Base-by-base conservation (phyloP, 768 basidiomycete species). In the Lentinula aciculospora region DNA sequence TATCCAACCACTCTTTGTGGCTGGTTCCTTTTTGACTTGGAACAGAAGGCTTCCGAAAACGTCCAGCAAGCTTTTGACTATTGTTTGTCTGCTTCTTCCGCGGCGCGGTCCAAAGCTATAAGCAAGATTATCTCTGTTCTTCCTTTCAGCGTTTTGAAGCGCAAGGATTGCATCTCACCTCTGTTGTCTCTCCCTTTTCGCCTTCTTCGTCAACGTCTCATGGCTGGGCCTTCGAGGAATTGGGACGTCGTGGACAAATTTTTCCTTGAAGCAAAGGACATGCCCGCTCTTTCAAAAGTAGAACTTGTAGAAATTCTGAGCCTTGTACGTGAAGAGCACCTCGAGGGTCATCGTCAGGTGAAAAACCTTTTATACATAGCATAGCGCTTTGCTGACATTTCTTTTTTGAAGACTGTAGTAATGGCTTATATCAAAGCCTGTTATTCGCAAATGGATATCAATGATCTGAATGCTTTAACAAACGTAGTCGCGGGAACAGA, bases 1-100 rank as follows among this genome's bases (percentile, higher is more conserved):
- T 69, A 67, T 40, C 76, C 77, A 3, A 64, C 77, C 1, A 66
- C 80, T 12, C 72, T 74, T 42, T 76, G 73, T 12, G 75, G 77
- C 32, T 79, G 78, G 71, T 80, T 83, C 50, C 71, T 84, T 8
- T 64, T 68, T 15, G 82, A 86, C 62, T 62, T 83, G 42, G 62
- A 74, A 46, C 78, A 76, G 32, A 72, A 69, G 31, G 67, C 75
- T 10, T 68, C 74, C 13, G 75, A 76, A 34, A 65, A 76, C 15
- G 63, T 75, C 28, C 66, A 73, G 31, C 67, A 69, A 31, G 68
- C 75, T 23, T 77, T 82, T 59, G 69, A 81, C 49, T 76, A 68
- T 58, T 76, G 76, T 58, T 62, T 77, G 29, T 77, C 78, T 7
- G 69, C 71, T 2, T 62, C 74, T 1, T 60, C 69, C 1, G 58